Evolutionary conservation across 257 asterid genomes (phyloP).

Genomic region (Solanum sejunctum): DNA sequence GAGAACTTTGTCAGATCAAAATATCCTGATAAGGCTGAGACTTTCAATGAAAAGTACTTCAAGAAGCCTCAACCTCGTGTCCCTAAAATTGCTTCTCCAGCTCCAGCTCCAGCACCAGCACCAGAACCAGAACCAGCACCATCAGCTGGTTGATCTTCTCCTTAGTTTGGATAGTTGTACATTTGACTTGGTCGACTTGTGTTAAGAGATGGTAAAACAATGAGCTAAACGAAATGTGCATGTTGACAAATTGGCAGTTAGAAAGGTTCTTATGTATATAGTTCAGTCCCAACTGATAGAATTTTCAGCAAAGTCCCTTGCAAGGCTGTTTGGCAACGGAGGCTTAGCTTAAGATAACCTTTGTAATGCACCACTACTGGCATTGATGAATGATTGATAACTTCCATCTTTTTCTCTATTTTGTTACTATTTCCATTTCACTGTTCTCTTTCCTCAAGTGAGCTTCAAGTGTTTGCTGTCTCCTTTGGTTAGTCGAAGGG

Average conservation of each 20-base stretch:
- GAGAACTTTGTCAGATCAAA: slow-evolving; percentile 48
- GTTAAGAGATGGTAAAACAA: not conserved
- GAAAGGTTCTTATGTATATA: not conserved
- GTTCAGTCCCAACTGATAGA: not conserved
- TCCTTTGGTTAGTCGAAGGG: not conserved
- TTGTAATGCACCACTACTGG: not conserved
- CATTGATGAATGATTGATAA: not conserved
- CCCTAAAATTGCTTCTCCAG: not conserved
- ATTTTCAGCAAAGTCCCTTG: not conserved
- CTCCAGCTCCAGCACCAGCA: not conserved
- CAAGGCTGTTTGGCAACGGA: not conserved
- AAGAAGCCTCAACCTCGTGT: slow-evolving; percentile 37
- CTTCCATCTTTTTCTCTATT: not conserved
- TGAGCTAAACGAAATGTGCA: not conserved
- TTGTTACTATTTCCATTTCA: not conserved
- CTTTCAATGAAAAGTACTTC: slow-evolving; percentile 55
- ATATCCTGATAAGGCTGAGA: slow-evolving; percentile 63
- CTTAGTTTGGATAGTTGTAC: not conserved
- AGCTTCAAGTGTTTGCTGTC: not conserved
- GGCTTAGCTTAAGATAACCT: not conserved
- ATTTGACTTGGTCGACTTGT: not conserved
- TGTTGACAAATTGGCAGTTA: not conserved
- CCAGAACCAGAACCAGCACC: not conserved
- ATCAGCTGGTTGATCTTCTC: not conserved
- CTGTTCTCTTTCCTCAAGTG: not conserved